Conservation (phyloP, 768 basidiomycete species). For the Phanerochaete sordida region DNA sequence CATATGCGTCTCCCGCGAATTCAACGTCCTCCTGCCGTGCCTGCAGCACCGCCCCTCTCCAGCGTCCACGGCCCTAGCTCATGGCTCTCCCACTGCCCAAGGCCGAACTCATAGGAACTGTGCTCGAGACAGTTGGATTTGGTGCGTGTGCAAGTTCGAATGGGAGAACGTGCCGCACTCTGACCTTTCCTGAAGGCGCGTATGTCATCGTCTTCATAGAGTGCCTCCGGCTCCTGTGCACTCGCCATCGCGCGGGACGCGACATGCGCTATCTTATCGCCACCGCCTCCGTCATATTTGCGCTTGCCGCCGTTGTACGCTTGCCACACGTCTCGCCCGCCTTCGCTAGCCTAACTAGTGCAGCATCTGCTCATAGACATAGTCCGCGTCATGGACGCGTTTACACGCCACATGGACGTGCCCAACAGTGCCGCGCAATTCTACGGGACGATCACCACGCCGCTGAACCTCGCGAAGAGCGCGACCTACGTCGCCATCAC, state of each 20-base stretch:
- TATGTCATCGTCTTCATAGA: conserved; percentile 6
- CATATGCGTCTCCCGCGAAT: not conserved
- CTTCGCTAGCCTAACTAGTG: not conserved
- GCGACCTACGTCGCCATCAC: conserved; percentile 21
- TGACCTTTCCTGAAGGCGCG: not conserved
- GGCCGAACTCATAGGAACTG: conserved; percentile 10
- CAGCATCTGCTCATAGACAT: conserved; percentile 26
- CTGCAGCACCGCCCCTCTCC: not conserved
- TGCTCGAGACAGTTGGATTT: conserved; percentile 6
- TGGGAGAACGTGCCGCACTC: not conserved
- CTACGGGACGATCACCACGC: conserved; percentile 17
- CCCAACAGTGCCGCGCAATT: conserved; percentile 18
- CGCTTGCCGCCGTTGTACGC: conserved; percentile 17
- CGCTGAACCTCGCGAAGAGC: conserved; percentile 24
- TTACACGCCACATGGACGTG: conserved; percentile 13
- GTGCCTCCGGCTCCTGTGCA: conserved; percentile 3
- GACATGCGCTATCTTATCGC: conserved; percentile 4
- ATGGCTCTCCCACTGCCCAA: conserved; percentile 9
- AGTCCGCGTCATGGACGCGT: conserved; percentile 22
- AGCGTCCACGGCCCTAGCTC: not conserved
- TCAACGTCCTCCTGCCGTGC: not conserved
- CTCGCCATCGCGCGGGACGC: not conserved
- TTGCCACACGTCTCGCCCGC: not conserved
- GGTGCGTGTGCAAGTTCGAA: not conserved
- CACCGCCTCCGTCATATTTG: conserved; percentile 6